These are phyloP conservation scores for Solanum chmielewskii DNA, from an alignment of 257 asterid genomes.

Conservation along the genomic window DNA sequence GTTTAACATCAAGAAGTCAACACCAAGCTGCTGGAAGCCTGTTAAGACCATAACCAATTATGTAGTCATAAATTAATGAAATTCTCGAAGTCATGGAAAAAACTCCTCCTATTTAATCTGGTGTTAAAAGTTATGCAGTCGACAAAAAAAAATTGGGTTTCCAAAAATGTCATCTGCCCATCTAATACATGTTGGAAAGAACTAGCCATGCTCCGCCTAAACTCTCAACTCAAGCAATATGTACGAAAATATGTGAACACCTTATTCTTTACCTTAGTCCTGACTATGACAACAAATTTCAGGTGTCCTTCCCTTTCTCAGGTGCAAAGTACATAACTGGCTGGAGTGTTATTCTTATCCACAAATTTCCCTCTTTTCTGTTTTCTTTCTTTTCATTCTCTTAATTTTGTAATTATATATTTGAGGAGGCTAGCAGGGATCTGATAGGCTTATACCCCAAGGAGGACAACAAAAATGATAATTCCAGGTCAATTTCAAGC, in stretches of 20 bases:
- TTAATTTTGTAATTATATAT: not conserved
- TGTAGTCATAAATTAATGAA: not conserved
- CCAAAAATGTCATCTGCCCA: not conserved
- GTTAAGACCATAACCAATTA: not conserved
- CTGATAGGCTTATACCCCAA: not conserved
- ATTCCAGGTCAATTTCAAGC: not conserved
- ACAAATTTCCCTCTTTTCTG: not conserved
- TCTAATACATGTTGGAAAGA: not conserved
- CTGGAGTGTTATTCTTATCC: not conserved
- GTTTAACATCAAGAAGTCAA: not conserved
- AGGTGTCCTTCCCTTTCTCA: not conserved
- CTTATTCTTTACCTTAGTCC: not conserved
- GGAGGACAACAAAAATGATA: not conserved
- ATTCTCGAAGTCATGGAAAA: not conserved
- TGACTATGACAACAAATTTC: not conserved
- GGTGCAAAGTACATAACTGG: not conserved
- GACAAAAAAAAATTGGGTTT: not conserved
- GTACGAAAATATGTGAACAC: not conserved
- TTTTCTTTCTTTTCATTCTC: not conserved
- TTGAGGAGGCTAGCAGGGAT: not conserved
- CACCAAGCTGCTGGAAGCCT: not conserved
- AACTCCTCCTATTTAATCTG: not conserved
- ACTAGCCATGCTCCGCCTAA: not conserved
- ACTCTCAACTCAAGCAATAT: not conserved
- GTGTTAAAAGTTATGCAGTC: not conserved